Evolutionary conservation across 148 eudicot species (phyloP), one percentile per base, ranked within the genome.

Genomic region (Arbutus unedo): DNA sequence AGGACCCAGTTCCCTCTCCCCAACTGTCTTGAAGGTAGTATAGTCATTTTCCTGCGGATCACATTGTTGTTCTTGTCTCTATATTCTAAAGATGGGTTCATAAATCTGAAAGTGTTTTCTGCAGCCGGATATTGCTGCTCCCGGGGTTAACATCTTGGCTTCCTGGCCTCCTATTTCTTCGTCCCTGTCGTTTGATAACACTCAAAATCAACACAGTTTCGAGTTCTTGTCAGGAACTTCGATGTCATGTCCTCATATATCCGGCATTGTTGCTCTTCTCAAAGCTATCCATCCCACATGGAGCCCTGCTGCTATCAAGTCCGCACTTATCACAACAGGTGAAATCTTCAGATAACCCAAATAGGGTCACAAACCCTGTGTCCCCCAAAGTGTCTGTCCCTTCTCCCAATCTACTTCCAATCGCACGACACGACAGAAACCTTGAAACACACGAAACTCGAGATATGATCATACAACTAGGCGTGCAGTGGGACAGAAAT

Each of bases 121-220:
- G 84, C 88, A 90, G 93, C 93, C 93, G 60, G 91, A 89, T 55
- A 79, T 91, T 75, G 89, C 93, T 75, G 93, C 91, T 45, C 93
- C 91, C 0, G 93, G 93, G 31, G 91, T 91, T 14, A 84, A 89
- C 73, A 91, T 91, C 68, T 66, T 91, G 78, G 91, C 91, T 8
- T 85, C 93, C 14, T 89, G 89, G 89, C 51, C 90, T 76, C 85
- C 87, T 25, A 31, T 85, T 55, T 8, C 55, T 50, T 25, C 88
- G 4, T 59, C 79, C 60, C 49, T 18, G 31, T 54, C 79, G 41
- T 14, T 76, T 4, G 67, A 47, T 38, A 72, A 16, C 10, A 41
- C 71, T 14, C 77, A 77, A 56, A 64, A 25, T 38, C 73, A 72
- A 59, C 21, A 44, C 72, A 71, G 76, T 49, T 85, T 86, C 78